Conservation (phyloP, 2,329 filamentous ascomycete species). For the Botrytis byssoidea region DNA sequence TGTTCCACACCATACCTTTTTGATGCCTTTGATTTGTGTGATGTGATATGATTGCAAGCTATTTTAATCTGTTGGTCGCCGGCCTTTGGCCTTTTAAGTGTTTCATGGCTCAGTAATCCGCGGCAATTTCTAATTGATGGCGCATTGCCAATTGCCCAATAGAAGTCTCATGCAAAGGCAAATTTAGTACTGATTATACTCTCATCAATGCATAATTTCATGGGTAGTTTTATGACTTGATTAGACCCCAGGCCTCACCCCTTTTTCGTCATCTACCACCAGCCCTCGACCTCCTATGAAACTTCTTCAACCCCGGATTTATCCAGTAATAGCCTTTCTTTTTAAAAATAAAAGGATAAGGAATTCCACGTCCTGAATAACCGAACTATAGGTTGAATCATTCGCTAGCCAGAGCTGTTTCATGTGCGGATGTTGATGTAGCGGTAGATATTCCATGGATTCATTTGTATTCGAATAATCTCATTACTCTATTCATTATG, state of each 20-base stretch:
- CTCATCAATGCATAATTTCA: background rate
- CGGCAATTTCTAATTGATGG: background rate
- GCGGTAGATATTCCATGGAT: background rate
- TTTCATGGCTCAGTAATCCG: background rate
- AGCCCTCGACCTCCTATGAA: background rate
- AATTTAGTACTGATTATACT: background rate
- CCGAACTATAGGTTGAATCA: background rate
- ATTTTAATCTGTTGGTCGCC: background rate
- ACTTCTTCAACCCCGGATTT: background rate
- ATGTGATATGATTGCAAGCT: background rate
- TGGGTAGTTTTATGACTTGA: background rate
- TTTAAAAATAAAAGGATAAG: background rate
- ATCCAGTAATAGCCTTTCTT: background rate
- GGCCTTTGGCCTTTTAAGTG: background rate
- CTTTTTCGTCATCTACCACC: background rate
- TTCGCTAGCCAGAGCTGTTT: background rate
- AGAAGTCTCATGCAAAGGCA: no score
- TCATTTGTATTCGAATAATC: background rate
- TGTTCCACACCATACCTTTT: slow-evolving; percentile 17
- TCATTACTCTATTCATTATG: background rate
- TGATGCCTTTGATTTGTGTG: background rate
- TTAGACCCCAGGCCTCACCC: background rate
- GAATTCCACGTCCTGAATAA: background rate
- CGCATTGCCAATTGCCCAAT: background rate
- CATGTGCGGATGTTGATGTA: background rate